A percentile compares a stretch with the other conserved stretches of the same genome.
Conservation (phyloP, 139 green algal species). For the Limnomonas spitsbergensis region DNA sequence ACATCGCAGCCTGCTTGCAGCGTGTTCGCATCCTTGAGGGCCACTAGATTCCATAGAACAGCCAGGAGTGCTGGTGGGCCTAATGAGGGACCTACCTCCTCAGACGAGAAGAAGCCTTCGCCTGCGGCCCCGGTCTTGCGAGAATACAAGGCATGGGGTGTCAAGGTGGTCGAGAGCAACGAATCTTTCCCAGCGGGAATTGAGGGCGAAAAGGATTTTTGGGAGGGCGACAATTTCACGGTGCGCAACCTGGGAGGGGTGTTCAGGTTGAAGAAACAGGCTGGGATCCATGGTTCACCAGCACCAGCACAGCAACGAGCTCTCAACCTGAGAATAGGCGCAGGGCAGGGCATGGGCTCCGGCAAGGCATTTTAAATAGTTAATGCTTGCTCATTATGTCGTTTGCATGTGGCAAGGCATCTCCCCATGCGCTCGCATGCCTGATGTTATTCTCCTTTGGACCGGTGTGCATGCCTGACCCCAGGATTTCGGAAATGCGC, state of each 20-base stretch:
- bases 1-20: too few relatives aligned
- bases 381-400: too few relatives aligned
- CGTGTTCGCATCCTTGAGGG: too few relatives aligned
- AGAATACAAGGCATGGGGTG: slow-evolving; percentile 3
- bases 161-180: slow-evolving; percentile 1
- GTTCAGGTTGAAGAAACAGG: too few relatives aligned
- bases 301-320: not conserved
- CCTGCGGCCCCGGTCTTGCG: not conserved
- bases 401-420: not conserved
- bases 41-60: too few relatives aligned
- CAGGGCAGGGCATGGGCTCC: too few relatives aligned
- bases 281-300: too few relatives aligned
- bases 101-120: too few relatives aligned
- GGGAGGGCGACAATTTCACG: slow-evolving; percentile 4
- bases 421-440: not conserved
- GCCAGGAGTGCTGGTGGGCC: too few relatives aligned
- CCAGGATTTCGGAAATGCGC: not conserved
- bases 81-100: too few relatives aligned
- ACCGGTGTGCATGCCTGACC: not conserved
- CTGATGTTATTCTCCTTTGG: not conserved
- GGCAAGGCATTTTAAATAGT: too few relatives aligned
- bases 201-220: slow-evolving; percentile 6
- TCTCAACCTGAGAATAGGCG: not conserved
- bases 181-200: not conserved
- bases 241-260: not conserved